A percentile compares a stretch with the other conserved stretches of the same genome.
phyloP scores from a whole-genome alignment of 1,284 basidiomycete species.

The Gastroboletus turbinatus region DNA sequence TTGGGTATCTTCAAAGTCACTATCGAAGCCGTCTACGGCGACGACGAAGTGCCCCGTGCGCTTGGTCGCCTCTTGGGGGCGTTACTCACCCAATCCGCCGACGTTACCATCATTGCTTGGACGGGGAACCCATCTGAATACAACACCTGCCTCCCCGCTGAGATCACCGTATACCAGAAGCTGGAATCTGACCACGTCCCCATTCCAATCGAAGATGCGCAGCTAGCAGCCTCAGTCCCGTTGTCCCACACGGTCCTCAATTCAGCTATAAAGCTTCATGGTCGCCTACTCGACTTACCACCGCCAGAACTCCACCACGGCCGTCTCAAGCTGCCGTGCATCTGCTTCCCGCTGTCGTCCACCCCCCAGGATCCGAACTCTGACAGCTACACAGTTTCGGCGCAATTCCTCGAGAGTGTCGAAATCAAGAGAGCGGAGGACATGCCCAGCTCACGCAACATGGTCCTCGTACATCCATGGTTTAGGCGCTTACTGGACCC shows the following conservation, averaged over 20 bases:
- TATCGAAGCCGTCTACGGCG: slow-evolving; percentile 9
- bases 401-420: not conserved
- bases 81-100: slow-evolving; percentile 7
- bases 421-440: not conserved
- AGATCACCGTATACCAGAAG: slow-evolving; percentile 8
- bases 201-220: not conserved
- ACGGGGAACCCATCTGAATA: slow-evolving; percentile 5
- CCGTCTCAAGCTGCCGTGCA: slow-evolving; percentile 6
- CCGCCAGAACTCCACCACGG: slow-evolving; percentile 2
- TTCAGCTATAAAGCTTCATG: not conserved
- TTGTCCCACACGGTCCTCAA: not conserved
- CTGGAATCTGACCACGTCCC: slow-evolving; percentile 1
- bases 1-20: slow-evolving; percentile 11
- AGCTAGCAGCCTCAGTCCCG: not conserved
- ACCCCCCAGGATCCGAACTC: not conserved
- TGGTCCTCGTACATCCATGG: not conserved
- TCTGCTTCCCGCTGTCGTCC: not conserved
- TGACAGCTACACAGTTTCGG: not conserved
- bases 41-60: slow-evolving; percentile 6
- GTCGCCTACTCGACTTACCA: not conserved
- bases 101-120: slow-evolving; percentile 11
- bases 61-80: slow-evolving; percentile 8
- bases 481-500: not conserved
- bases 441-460: not conserved
- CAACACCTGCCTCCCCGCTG: slow-evolving; percentile 11